Conservation (phyloP, 2,329 filamentous ascomycete species). For the Penicillium sp. region DNA sequence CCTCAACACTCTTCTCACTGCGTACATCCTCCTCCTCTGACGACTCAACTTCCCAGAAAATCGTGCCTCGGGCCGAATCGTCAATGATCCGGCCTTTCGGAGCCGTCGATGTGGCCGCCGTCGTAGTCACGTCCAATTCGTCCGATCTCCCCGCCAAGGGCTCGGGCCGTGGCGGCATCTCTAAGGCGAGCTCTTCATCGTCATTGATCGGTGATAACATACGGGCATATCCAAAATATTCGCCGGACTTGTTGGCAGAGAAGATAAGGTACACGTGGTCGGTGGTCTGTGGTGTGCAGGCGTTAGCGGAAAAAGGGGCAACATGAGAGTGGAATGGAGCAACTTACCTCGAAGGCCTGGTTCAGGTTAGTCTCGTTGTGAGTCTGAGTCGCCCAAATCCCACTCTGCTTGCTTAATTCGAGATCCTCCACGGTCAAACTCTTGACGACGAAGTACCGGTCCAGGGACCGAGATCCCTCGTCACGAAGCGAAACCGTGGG, state of each 20-base stretch:
- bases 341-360: slow-evolving; percentile 69
- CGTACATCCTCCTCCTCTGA: slow-evolving; percentile 42
- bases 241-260: slow-evolving; percentile 94
- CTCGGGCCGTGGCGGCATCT: slow-evolving; percentile 64
- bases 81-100: slow-evolving; percentile 86
- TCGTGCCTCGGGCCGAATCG: slow-evolving; percentile 87
- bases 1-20: slow-evolving; percentile 45
- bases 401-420: slow-evolving; percentile 78
- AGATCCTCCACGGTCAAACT: slow-evolving; percentile 87
- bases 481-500: slow-evolving; percentile 17
- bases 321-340: neutral
- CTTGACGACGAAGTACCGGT: slow-evolving; percentile 88
- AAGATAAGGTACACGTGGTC: slow-evolving; percentile 90
- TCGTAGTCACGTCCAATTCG: slow-evolving; percentile 72
- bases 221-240: slow-evolving; percentile 91
- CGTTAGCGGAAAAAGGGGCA: neutral
- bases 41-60: slow-evolving; percentile 86
- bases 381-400: slow-evolving; percentile 88
- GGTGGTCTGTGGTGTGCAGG: slow-evolving; percentile 52
- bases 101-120: slow-evolving; percentile 69
- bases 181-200: slow-evolving; percentile 64
- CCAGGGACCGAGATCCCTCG: slow-evolving; percentile 47
- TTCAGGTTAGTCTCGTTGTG: slow-evolving; percentile 87
- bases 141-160: slow-evolving; percentile 55
- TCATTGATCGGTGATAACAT: slow-evolving; percentile 83